Percentiles rank a stretch among this genome's conserved stretches.
phyloP scores from a whole-genome alignment of 2,329 filamentous ascomycete genomes.

The Diaporthe eres region DNA sequence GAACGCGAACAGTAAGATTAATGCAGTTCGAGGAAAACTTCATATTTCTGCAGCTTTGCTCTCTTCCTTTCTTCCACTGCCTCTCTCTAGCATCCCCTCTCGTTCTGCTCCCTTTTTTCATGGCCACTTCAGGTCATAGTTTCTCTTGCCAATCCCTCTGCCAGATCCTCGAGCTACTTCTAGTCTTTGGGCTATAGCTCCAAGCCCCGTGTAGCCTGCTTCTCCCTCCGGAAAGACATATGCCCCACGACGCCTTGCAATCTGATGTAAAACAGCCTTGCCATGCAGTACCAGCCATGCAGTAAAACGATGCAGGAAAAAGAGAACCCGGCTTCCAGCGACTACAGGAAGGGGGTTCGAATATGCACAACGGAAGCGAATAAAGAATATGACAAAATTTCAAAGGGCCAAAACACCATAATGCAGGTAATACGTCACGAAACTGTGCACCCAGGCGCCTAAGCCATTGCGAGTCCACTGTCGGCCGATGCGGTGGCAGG shows the following conservation, averaged over 20 bases:
- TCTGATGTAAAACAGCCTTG: constrained; percentile 34
- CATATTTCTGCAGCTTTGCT: constrained; percentile 13
- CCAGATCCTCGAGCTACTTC: constrained; percentile 23
- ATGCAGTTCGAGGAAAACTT: background rate
- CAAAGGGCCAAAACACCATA: constrained; percentile 29
- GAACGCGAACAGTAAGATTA: background rate
- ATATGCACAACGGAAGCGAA: constrained; percentile 39
- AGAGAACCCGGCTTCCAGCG: background rate
- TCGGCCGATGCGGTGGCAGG: constrained; percentile 46
- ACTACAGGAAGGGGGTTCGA: background rate
- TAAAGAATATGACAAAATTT: constrained; percentile 29
- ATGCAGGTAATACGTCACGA: constrained; percentile 35
- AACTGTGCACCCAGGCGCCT: constrained; percentile 30
- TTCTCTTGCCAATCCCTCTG: background rate
- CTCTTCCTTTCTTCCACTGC: background rate
- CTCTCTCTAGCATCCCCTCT: background rate
- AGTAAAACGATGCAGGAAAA: constrained; percentile 31
- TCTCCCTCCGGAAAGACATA: constrained; percentile 6
- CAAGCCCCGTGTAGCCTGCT: constrained; percentile 18
- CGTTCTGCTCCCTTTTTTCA: background rate
- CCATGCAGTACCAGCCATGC: constrained; percentile 41
- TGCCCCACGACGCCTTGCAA: constrained; percentile 37
- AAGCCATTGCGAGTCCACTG: constrained; percentile 47
- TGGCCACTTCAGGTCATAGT: background rate
- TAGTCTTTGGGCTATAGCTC: constrained; percentile 24